Evolutionary conservation across 495 filamentous ascomycete species (phyloP), one percentile per base, ranked within the genome.

Genomic region (Penicillium fimorum): DNA sequence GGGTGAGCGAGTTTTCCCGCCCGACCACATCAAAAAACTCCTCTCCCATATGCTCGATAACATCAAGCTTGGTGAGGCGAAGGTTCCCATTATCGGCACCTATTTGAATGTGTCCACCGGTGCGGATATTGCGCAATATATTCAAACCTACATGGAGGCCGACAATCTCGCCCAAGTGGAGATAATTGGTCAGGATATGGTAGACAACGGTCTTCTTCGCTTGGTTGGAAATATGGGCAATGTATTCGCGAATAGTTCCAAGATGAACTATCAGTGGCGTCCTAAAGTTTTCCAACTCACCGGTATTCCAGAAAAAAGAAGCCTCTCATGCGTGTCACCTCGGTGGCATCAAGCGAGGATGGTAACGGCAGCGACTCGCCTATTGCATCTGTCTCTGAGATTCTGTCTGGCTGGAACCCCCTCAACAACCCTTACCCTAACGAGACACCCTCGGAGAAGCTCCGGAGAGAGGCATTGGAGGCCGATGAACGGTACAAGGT

Each of bases 191-290:
- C 94, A 97, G 72, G 94, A 99, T 68, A 78, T 99, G 57, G 86
- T 97, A 47, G 74, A 82, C 5, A 82, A 88, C 65, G 94, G 94
- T 30, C 96, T 96, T 67, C 77, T 99, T 53, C 84, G 94, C 37
- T 73, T 99, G 61, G 83, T 99, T 58, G 94, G 94, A 47, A 95
- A 89, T 67, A 93, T 99, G 53, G 94, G 95, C 27, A 97, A 83
- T 69, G 89, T 87, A 9, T 99, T 99, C 65, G 91, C 92, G 56
- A 99, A 99, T 74, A 97, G 91, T 76, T 92, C 92, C 43, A 92
- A 88, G 74, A 87, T 97, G 85, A 88, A 88, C 67, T 99, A 97
- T 70, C 94, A 99, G 70, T 99, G 95, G 95, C 86, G 90, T 42
- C 82, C 92, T 3, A 96, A 89, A 72, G 89, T 87, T 1, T 97